Conservation (phyloP, 1,284 basidiomycete species). For the Naganishia sp. region DNA sequence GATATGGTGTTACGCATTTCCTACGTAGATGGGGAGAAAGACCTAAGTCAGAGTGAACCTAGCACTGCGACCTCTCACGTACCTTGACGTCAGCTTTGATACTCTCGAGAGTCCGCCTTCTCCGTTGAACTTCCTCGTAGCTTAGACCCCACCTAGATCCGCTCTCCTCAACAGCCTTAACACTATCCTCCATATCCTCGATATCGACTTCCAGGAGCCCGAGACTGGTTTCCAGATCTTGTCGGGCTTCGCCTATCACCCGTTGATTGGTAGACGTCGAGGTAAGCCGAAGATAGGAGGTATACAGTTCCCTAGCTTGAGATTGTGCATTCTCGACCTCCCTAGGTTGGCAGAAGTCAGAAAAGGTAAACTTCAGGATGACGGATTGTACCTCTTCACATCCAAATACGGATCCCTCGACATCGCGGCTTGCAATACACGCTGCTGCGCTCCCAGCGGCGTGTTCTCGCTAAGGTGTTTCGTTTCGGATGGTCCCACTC, state of each 20-base stretch:
- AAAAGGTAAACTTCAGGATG: not conserved
- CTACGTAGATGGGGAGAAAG: not conserved
- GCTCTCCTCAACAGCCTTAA: constrained; percentile 77
- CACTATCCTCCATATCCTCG: constrained; percentile 84
- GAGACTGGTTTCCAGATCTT: constrained; percentile 72
- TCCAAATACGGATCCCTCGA: constrained; percentile 33
- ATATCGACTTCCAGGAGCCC: constrained; percentile 76
- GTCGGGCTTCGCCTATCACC: constrained; percentile 37
- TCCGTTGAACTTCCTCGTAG: constrained; percentile 67
- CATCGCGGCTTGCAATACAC: constrained; percentile 18
- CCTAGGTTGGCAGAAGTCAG: constrained; percentile 13
- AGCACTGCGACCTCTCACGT: constrained; percentile 30
- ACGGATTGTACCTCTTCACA: constrained; percentile 26
- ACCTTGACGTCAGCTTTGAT: constrained; percentile 75
- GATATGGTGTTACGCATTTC: not conserved
- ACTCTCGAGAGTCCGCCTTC: constrained; percentile 71
- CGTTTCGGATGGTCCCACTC: too few species aligned
- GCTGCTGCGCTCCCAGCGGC: not conserved
- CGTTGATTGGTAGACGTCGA: constrained; percentile 15
- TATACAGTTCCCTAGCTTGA: constrained; percentile 17
- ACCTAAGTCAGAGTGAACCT: not conserved
- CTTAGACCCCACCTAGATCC: constrained; percentile 80
- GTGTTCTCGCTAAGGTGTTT: too few species aligned
- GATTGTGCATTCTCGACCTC: constrained; percentile 32
- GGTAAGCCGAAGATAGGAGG: constrained; percentile 29